phyloP scores from a whole-genome alignment of 2,329 filamentous ascomycete genomes.

The Sphaerulina musiva region DNA sequence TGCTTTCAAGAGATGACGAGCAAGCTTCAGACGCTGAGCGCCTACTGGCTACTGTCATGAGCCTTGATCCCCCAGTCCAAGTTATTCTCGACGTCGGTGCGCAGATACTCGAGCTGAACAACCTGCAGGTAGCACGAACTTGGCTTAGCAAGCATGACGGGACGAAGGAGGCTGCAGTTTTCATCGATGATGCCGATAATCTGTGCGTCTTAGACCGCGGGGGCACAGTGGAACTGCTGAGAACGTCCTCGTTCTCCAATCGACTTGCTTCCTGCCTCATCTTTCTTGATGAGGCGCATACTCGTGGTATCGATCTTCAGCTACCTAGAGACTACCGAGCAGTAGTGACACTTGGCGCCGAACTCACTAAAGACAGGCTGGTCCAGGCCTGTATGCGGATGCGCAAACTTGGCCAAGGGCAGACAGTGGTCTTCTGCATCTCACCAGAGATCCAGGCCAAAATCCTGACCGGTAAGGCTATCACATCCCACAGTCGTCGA shows the following conservation, averaged over 20 bases:
- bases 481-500: background rate
- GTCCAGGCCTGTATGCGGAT: slow-evolving; percentile 70
- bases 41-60: slow-evolving; percentile 45
- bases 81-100: slow-evolving; percentile 68
- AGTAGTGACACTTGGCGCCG: slow-evolving; percentile 59
- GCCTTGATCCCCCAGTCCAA: slow-evolving; percentile 38
- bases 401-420: slow-evolving; percentile 59
- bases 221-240: slow-evolving; percentile 45
- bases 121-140: slow-evolving; percentile 46
- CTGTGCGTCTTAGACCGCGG: slow-evolving; percentile 48
- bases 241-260: slow-evolving; percentile 52
- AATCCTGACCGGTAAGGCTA: slow-evolving; percentile 35
- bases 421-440: slow-evolving; percentile 57
- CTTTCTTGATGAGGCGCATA: slow-evolving; percentile 65
- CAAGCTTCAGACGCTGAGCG: slow-evolving; percentile 17
- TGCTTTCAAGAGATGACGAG: slow-evolving; percentile 1
- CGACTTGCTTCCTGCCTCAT: slow-evolving; percentile 56
- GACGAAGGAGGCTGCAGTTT: slow-evolving; percentile 46
- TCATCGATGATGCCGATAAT: slow-evolving; percentile 52
- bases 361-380: slow-evolving; percentile 61
- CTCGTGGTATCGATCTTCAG: slow-evolving; percentile 61
- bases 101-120: slow-evolving; percentile 59
- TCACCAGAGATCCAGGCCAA: slow-evolving; percentile 53
- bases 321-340: slow-evolving; percentile 55
- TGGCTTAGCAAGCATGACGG: slow-evolving; percentile 45